Evolutionary conservation across 164 flowering plant species (phyloP).

Genomic region (Sedum album): DNA sequence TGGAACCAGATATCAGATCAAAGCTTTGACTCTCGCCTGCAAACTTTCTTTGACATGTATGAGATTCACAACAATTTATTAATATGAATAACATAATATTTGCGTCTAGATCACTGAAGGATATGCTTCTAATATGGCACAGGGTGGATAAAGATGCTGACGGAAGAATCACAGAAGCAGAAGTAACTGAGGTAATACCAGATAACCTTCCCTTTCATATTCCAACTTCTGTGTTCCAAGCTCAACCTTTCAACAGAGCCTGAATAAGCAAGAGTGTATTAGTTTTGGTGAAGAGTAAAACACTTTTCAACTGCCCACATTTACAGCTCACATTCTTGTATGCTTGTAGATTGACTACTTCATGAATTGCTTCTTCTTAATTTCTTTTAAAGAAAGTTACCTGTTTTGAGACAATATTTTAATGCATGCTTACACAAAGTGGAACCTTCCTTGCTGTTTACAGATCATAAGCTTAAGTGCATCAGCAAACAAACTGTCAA

Average conservation of each 20-base stretch:
- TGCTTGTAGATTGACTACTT: neutral
- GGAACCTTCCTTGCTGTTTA: neutral
- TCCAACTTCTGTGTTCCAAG: neutral
- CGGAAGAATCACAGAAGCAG: slow-evolving; percentile 37
- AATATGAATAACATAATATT: neutral
- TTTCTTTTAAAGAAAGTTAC: neutral
- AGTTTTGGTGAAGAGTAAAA: neutral
- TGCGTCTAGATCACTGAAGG: neutral
- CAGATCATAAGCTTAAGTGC: slow-evolving; percentile 42
- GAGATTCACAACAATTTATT: neutral
- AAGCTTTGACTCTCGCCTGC: slow-evolving; percentile 52
- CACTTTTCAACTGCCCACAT: neutral
- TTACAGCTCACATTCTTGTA: neutral
- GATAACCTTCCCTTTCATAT: neutral
- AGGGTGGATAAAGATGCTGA: slow-evolving; percentile 46
- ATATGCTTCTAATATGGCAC: slow-evolving; percentile 2
- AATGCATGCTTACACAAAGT: neutral
- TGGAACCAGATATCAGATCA: slow-evolving; percentile 39
- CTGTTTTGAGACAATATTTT: neutral
- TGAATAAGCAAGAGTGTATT: neutral
- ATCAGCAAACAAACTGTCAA: slow-evolving; percentile 38
- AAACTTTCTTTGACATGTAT: slow-evolving; percentile 43
- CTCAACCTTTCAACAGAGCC: neutral
- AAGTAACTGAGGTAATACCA: slow-evolving; percentile 28
- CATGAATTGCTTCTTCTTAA: neutral